Evolutionary conservation across 108 stramenopile species (phyloP), one percentile per base, ranked within the genome.

Genomic region (Cyclotella sp.): DNA sequence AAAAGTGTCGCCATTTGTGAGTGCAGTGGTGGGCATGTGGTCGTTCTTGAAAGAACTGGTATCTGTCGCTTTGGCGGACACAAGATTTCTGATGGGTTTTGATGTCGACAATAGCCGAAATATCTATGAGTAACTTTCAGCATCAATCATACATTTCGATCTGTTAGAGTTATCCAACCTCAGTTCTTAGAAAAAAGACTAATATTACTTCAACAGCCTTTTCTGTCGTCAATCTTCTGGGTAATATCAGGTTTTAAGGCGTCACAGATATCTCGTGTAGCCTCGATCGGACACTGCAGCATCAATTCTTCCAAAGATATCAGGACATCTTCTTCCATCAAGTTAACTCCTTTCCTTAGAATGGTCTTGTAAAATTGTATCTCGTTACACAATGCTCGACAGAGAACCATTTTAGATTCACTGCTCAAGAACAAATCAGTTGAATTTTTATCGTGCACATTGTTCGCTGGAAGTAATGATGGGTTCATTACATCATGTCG

Each of bases 291-390:
- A 44, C 84, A 85, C 8, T 42, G 53, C 44, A 44, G 22, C 9
- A 13, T 60, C 47, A 85, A 61, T 30, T 85, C 76, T 18, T 60
- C 64, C 43, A 85, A 61, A 24, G 84, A 78, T 42, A 47, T 24
- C 0, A 59, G 34, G 0, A 72, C 39, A 40, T 74, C 62, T 39
- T 78, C 57, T 14, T 73, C 43, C 21, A 73, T 70, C 42, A 85
- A 63, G 45, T 85, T 85, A 29, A 57, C 41, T 19, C 75, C 84
- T 27, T 26, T 46, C 13, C 64, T 60, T 9, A 82, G 55, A 34
- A 85, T 68, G n/a, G 40, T 39, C 52, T 85, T 85, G 59, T 85
- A 85, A 19, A 82, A 24, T 55, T 85, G 84, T 41, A 85, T 85
- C 49, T 85, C 84, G 44, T 82, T 77, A 49, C 84, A 85, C 22